Base-by-base conservation (phyloP, 257 asterid genomes). In the Nicotiana tabacum region DNA sequence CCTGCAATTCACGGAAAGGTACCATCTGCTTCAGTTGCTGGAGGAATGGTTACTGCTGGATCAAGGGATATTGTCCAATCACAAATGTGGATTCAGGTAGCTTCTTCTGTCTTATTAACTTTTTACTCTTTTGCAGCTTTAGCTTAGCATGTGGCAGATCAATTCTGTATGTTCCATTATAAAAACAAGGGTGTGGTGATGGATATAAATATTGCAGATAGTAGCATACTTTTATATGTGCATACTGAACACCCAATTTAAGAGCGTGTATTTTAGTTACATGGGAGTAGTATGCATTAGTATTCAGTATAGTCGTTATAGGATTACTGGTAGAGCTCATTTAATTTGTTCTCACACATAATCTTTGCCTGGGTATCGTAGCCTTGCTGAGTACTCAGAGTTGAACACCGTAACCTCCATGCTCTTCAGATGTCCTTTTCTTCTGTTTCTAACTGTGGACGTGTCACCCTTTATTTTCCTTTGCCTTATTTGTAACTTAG, bases 1-100 rank as follows among this genome's bases (percentile, higher is more conserved):
- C 93, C 96, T 82, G 89, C 91, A 81, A 87, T 94, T 83, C 88
- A 82, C 37, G 98, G 97, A 61, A 91, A 93, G 84, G 90, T 89
- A 48, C 88, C 92, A 68, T 77, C 94, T 81, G 82, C 90, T 82
- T 87, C 96, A 58, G 90, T 88, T 85, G 84, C 89, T 16, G 93
- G 92, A 57, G 94, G 92, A 82, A 66, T 92, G 85, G 89, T 83
- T 68, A 58, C 91, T 83, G 77, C 88, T 55, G 94, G 91, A 84
- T 85, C 94, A 81, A 89, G 94, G 83, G 98, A 94, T 62, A 86
- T 88, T 67, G 88, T 84, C 80, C 97, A 92, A 82, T 86, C 98
- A 32, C 97, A 89, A 82, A 91, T 85, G 83, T 93, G 97, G 97
- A 76, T 91, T 82, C 97, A 90, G 94, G 97, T 94, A 77, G 61